These are phyloP conservation scores for Phytophthora melonis DNA, from an alignment of 352 stramenopile genomes.

Conservation along the genomic window DNA sequence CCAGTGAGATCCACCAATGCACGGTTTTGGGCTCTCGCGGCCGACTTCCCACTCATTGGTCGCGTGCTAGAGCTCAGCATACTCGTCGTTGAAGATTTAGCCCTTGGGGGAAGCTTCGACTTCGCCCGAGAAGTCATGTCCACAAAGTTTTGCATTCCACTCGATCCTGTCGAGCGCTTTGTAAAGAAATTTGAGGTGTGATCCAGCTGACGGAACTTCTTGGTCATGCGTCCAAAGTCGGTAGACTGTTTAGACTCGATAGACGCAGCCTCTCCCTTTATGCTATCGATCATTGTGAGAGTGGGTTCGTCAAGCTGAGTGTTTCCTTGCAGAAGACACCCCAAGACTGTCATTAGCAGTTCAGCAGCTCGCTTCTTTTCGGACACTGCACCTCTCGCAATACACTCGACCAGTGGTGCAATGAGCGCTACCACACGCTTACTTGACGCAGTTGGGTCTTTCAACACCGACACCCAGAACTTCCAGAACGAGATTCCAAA, in stretches of 20 bases:
- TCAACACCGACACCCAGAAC: conserved; percentile 68
- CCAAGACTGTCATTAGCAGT: conserved; percentile 72
- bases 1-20: conserved; percentile 59
- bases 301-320: conserved; percentile 63
- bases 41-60: conserved; percentile 71
- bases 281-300: conserved; percentile 57
- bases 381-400: conserved; percentile 51
- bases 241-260: conserved; percentile 78
- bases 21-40: conserved; percentile 56
- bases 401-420: conserved; percentile 61
- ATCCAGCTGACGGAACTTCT: conserved; percentile 74
- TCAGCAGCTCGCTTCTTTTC: conserved; percentile 75
- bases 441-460: conserved; percentile 56
- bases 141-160: conserved; percentile 19
- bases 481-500: conserved; percentile 81
- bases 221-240: conserved; percentile 67
- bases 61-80: conserved; percentile 32
- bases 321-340: conserved; percentile 57
- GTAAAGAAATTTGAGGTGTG: conserved; percentile 65
- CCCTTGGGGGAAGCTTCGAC: conserved; percentile 22
- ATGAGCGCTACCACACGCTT: conserved; percentile 69
- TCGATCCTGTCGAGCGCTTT: conserved; percentile 39
- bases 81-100: conserved; percentile 18
- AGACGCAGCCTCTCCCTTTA: conserved; percentile 52
- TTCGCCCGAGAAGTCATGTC: conserved; percentile 41